Conservation (phyloP, 768 basidiomycete species). For the Suillus weaverae region DNA sequence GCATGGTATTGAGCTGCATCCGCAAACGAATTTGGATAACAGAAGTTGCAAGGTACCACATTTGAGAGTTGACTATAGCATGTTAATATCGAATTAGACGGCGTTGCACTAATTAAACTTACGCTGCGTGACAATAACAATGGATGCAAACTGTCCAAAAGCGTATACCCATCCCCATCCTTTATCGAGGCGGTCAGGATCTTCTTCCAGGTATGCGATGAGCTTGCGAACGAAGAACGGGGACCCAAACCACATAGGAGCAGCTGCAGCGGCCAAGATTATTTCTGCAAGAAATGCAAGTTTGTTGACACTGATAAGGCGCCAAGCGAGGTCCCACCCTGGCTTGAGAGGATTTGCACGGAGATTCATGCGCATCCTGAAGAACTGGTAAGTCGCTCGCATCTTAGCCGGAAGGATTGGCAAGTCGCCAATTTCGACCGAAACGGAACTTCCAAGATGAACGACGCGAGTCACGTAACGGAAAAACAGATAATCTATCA, state of each 20-base stretch:
- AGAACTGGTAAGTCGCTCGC: slow-evolving; percentile 64
- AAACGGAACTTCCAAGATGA: slow-evolving; percentile 70
- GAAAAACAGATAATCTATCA: slow-evolving; percentile 61
- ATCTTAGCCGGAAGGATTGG: slow-evolving; percentile 77
- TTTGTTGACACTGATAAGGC: slow-evolving; percentile 58
- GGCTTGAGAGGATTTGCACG: slow-evolving; percentile 42
- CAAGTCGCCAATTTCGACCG: slow-evolving; percentile 84
- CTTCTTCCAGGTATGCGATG: slow-evolving; percentile 64
- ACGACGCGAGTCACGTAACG: slow-evolving; percentile 87
- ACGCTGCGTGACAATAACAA: slow-evolving; percentile 28
- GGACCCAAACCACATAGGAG: slow-evolving; percentile 64
- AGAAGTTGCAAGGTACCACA: slow-evolving; percentile 71
- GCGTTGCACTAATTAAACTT: slow-evolving; percentile 42
- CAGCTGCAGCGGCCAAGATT: slow-evolving; percentile 53
- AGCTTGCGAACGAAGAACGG: slow-evolving; percentile 61
- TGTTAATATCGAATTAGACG: slow-evolving; percentile 26
- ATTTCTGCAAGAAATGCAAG: slow-evolving; percentile 42
- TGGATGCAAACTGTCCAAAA: slow-evolving; percentile 43
- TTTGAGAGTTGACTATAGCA: slow-evolving; percentile 57
- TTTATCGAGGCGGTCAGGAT: slow-evolving; percentile 51
- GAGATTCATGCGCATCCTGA: slow-evolving; percentile 61
- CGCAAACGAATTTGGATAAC: slow-evolving; percentile 68
- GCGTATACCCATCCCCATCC: slow-evolving; percentile 79
- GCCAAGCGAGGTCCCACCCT: slow-evolving; percentile 65
- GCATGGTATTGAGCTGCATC: slow-evolving; percentile 77